A percentile compares a stretch with the other conserved stretches of the same genome.
phyloP scores from a whole-genome alignment of 306 rosid genomes.

The Inga oerstediana region DNA sequence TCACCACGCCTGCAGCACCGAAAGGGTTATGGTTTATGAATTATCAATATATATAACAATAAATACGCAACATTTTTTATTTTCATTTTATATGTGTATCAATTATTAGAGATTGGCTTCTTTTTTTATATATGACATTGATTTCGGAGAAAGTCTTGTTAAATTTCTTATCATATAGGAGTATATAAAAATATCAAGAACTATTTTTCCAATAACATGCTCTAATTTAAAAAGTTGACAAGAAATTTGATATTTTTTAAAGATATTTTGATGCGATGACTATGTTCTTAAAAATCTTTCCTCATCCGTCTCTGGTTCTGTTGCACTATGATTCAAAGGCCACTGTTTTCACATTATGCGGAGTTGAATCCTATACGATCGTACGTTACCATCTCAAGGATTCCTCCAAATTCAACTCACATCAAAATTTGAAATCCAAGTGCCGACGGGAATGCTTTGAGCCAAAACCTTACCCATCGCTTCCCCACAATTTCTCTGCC shows the following conservation, averaged over 20 bases:
- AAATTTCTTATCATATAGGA: too few relatives aligned
- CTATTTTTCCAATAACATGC: too few relatives aligned
- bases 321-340: not conserved
- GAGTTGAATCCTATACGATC: not conserved
- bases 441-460: not conserved
- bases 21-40: too few relatives aligned
- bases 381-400: not conserved
- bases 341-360: not conserved
- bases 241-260: not conserved
- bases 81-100: too few relatives aligned
- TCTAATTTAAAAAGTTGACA: too few relatives aligned
- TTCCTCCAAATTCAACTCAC: not conserved
- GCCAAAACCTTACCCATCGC: not conserved
- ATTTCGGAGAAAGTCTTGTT: too few relatives aligned
- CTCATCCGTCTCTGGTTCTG: not conserved
- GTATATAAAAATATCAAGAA: too few relatives aligned
- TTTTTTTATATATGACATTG: too few relatives aligned
- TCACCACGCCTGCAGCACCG: too few relatives aligned
- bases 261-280: not conserved
- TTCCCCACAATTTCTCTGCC: not conserved
- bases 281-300: not conserved
- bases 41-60: too few relatives aligned
- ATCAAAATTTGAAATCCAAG: not conserved
- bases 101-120: too few relatives aligned
- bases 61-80: too few relatives aligned